Base-by-base conservation (phyloP, 169 alveolate genomes). In the Plasmodium vivax region DNA sequence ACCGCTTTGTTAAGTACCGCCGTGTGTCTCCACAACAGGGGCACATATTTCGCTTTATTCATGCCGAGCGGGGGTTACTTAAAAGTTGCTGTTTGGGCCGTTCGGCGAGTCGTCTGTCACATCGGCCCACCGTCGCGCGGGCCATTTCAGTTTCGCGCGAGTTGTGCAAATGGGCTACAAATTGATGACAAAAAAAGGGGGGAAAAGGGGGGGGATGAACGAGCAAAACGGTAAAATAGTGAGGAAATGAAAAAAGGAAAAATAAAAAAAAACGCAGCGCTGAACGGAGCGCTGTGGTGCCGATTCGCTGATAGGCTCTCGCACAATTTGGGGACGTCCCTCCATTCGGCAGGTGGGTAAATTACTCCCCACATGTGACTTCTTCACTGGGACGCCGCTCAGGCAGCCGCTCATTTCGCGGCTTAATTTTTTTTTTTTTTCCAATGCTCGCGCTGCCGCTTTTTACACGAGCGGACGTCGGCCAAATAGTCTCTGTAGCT, bases 11-110 rank as follows among this genome's bases (percentile, higher is more conserved):
- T 88, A 14, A 36, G 47, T 54, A 30, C 58, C 73, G 14, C 73
- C 47, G 79, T 88, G 85, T 88, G 90, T 58, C 72, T 88, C 90
- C 94, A 79, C 83, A 88, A 88, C 71, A 68, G 47, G 8, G 83
- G 36, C 34, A 73, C 54, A 71, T 79, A 88, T 68, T 58, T 77
- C 9, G 80, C 45, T 88, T 27, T 77, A 4, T 79, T 88, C 94
- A 88, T 88, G 34, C 72, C 77, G 77, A 45, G 16, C 27, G 32
- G 12, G 32, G 77, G 77, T 19, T 3, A 2, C 14, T 8, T 23
- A 23, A 68, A 68, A 68, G n/a, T 68, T 68, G 32, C 9, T 68
- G n/a, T n/a, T 68, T 19, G 14, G 16, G n/a, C 77, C 38, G 41
- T 12, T 51, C 23, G 62, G 16, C 3, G 62, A 12, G 19, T 27